phyloP scores from a whole-genome alignment of 495 filamentous ascomycete genomes.

The Podospora fimiseda region DNA sequence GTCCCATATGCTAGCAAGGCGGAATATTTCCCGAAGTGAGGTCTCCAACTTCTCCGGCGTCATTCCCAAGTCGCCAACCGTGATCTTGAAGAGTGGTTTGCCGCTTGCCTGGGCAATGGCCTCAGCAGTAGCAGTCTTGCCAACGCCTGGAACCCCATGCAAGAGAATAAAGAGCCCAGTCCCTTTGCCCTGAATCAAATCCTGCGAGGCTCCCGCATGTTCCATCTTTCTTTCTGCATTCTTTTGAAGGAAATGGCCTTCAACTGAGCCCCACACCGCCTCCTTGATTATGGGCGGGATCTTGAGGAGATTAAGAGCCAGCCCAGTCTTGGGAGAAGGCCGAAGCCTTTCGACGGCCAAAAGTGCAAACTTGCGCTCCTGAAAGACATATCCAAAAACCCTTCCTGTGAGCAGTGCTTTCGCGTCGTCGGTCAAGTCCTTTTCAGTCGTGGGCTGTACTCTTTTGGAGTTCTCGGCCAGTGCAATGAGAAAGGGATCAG shows the following conservation, averaged over 20 bases:
- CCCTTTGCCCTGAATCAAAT: conserved; percentile 50
- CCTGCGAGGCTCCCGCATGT: conserved; percentile 46
- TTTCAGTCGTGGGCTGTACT: background rate
- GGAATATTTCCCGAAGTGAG: conserved; percentile 43
- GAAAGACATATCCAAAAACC: conserved; percentile 34
- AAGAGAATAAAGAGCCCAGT: conserved; percentile 46
- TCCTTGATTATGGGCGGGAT: conserved; percentile 47
- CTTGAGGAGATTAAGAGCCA: conserved; percentile 48
- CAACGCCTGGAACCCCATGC: conserved; percentile 52
- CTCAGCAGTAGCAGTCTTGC: conserved; percentile 56
- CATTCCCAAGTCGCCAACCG: conserved; percentile 49
- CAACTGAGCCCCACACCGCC: conserved; percentile 46
- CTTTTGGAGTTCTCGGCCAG: background rate
- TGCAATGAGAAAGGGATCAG: background rate
- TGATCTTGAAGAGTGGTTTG: conserved; percentile 50
- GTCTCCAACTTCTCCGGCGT: conserved; percentile 30
- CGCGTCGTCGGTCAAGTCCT: conserved; percentile 28
- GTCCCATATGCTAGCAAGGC: conserved; percentile 42
- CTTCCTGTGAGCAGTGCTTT: conserved; percentile 33
- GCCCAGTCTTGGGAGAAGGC: conserved; percentile 25
- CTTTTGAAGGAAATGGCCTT: conserved; percentile 33
- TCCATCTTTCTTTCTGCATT: conserved; percentile 37
- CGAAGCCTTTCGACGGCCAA: conserved; percentile 33
- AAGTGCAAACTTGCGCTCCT: conserved; percentile 32
- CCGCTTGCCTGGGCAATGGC: conserved; percentile 42